These are phyloP conservation scores for Blastobotrys attinorum DNA, from an alignment of 805 yeast species.

Conservation along the genomic window DNA sequence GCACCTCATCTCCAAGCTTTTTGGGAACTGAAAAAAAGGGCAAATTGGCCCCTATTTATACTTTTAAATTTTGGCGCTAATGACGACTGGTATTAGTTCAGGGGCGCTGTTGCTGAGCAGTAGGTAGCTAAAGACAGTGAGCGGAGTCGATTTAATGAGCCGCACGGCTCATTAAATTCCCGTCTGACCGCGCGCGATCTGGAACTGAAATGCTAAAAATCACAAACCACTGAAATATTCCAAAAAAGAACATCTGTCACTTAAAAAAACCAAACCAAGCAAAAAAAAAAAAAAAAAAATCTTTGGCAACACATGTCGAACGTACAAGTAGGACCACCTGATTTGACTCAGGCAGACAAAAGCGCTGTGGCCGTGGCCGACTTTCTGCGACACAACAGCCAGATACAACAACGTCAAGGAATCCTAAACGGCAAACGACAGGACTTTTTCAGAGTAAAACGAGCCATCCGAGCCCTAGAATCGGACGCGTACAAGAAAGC, in stretches of 20 bases:
- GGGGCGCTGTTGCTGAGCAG: no score
- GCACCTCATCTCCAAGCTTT: no score
- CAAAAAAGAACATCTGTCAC: not conserved
- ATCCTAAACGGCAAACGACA: slow-evolving; percentile 58
- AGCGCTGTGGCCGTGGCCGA: slow-evolving; percentile 63
- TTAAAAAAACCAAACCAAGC: not conserved
- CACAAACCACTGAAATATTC: not conserved
- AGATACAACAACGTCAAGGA: slow-evolving; percentile 79
- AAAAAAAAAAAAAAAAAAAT: not conserved
- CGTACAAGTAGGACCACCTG: slow-evolving; percentile 26
- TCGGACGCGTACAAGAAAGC: slow-evolving; percentile 60
- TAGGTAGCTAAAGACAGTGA: no score
- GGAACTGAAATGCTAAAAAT: no score
- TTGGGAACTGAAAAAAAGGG: no score
- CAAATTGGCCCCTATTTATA: no score
- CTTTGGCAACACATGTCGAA: slow-evolving; percentile 19
- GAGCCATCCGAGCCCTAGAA: slow-evolving; percentile 70
- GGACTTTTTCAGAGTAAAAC: slow-evolving; percentile 78
- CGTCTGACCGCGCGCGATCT: no score
- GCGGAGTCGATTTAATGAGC: no score
- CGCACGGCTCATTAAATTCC: no score
- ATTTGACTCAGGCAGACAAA: slow-evolving; percentile 35
- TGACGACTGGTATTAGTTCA: no score
- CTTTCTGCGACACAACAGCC: slow-evolving; percentile 54
- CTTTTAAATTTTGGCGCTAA: no score